A percentile compares a stretch with the other conserved stretches of the same genome.
Evolutionary conservation across 805 yeast genomes (phyloP).

Genomic region (Candida oleophila): DNA sequence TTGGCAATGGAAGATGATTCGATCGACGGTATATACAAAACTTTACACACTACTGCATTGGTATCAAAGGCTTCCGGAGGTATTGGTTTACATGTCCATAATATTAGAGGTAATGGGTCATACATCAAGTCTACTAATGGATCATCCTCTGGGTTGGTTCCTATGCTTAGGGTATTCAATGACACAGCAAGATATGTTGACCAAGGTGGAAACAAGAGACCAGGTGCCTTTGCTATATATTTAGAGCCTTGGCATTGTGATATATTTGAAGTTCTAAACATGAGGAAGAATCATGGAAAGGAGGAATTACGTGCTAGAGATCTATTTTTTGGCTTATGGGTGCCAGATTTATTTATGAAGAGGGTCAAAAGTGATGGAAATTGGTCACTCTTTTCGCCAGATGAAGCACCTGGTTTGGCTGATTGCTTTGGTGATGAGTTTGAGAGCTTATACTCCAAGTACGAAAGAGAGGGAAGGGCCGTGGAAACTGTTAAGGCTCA

Average conservation of each 20-base stretch:
- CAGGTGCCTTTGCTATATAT: slow-evolving; percentile 94
- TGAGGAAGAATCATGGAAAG: slow-evolving; percentile 91
- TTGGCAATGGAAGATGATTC: slow-evolving; percentile 93
- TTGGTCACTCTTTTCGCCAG: slow-evolving; percentile 91
- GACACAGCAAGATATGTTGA: slow-evolving; percentile 96
- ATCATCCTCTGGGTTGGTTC: slow-evolving; percentile 86
- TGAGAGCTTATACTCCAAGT: slow-evolving; percentile 63
- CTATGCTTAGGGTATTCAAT: slow-evolving; percentile 95
- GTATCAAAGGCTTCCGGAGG: slow-evolving; percentile 97
- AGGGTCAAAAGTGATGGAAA: slow-evolving; percentile 74
- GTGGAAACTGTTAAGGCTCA: slow-evolving; percentile 75
- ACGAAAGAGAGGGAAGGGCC: slow-evolving; percentile 69
- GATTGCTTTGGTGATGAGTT: slow-evolving; percentile 87
- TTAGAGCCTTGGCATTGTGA: slow-evolving; percentile 98
- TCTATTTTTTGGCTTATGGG: slow-evolving; percentile 90
- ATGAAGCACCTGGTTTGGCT: slow-evolving; percentile 80
- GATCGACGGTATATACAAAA: slow-evolving; percentile 90
- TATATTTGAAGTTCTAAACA: slow-evolving; percentile 78
- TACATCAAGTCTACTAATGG: slow-evolving; percentile 92
- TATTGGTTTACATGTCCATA: slow-evolving; percentile 84
- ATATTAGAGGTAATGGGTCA: slow-evolving; percentile 83
- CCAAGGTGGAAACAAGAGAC: slow-evolving; percentile 97
- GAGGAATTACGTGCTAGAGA: slow-evolving; percentile 94
- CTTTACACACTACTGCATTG: slow-evolving; percentile 83
- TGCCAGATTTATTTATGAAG: slow-evolving; percentile 91